Evolutionary conservation across 257 asterid species (phyloP).

Genomic region (Jacaranda copaia): DNA sequence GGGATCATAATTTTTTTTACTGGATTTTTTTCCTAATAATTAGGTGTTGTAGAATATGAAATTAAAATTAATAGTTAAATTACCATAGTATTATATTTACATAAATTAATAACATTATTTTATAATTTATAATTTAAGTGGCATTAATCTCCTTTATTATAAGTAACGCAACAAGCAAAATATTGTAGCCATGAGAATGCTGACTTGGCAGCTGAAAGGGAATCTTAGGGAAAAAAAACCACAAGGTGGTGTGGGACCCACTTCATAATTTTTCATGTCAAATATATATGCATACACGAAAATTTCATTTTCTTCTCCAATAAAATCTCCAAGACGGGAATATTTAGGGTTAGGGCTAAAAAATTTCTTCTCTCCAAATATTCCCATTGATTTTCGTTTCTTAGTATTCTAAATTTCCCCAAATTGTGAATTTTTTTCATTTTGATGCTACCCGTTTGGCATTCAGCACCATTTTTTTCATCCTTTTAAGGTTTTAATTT

Average conservation of each 20-base stretch:
- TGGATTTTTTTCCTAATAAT: no score
- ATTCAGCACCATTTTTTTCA: conserved; percentile 14
- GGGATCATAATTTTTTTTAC: no score
- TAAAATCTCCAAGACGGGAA: conserved; percentile 40
- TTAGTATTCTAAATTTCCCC: conserved; percentile 21
- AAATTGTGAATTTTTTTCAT: conserved; percentile 30
- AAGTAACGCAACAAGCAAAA: no score
- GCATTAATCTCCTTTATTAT: no score
- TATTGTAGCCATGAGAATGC: conserved; percentile 19
- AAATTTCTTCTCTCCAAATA: conserved; percentile 29
- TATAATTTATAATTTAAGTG: no score
- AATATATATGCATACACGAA: conserved; percentile 8
- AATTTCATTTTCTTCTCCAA: conserved; percentile 28
- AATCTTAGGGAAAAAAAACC: conserved; percentile 32
- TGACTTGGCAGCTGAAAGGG: conserved; percentile 42
- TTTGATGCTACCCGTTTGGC: conserved; percentile 39
- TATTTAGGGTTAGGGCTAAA: conserved; percentile 50
- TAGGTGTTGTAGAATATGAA: no score
- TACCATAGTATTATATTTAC: no score
- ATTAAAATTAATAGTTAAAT: no score
- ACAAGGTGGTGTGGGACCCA: conserved; percentile 39
- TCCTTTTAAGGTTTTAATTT: conserved; percentile 13
- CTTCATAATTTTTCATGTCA: conserved; percentile 40
- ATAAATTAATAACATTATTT: no score
- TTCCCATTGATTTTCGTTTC: conserved; percentile 36